Evolutionary conservation across 306 rosid genomes (phyloP), one percentile per base, ranked within the genome.

Genomic region (Luffa aegyptiaca): DNA sequence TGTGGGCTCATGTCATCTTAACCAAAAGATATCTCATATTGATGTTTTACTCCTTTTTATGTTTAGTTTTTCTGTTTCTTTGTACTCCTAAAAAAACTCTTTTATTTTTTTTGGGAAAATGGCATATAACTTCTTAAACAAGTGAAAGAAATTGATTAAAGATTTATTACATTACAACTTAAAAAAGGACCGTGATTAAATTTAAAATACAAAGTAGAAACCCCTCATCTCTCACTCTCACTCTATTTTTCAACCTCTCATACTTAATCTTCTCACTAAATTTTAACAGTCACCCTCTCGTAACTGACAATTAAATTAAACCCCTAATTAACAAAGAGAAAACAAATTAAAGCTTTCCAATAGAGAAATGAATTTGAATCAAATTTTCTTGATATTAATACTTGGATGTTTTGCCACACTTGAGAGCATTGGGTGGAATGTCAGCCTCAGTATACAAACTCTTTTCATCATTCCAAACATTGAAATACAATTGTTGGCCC

Each of bases 401-500:
- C 4, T 81, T 62, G 83, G 86, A 86, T 45, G 94, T 97, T 63
- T 84, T 79, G 86, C 98, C 98, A 76, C 98, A 94, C 12, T 58
- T 61, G 11, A 94, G 74, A 48, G 86, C 91, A 78, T 92, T 92
- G 36, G 11, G 13, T 20, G 98, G 98, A 51, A 87, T n/a, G 52
- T 55, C 64, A 58, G 64, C 49, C 84, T 94, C 97, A 3, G 96
- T 92, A 82, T 16, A 94, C 21, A 59, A 1, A 77, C 90, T 94
- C 14, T 69, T 64, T 53, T 87, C 96, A 68, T 89, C 64, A 88
- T 81, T 91, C 93, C 93, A 82, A 7, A 91, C 97, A 82, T 89
- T 90, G 2, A 94, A 42, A 64, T 94, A 94, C 84, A 91, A 66
- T 17, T 94, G 93, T 66, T 92, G 97, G 72, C 98, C 98, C 41